Evolutionary conservation across 2,329 filamentous ascomycete genomes (phyloP).

Genomic region (Pleoardoris graminearum): DNA sequence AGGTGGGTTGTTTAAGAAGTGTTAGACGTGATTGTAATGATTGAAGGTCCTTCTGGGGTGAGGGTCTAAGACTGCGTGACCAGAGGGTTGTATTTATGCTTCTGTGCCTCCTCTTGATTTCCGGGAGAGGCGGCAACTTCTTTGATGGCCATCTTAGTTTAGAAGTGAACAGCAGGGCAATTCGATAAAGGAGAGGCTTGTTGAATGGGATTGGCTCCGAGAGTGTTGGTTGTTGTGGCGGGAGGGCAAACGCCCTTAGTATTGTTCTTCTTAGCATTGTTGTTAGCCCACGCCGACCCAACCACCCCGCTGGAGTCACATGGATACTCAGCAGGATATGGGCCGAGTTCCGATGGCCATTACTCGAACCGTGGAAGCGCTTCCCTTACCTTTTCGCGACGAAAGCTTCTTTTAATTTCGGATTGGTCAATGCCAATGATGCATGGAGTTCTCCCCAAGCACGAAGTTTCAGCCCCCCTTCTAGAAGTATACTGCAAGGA

Average conservation of each 20-base stretch:
- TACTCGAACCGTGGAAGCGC: neutral
- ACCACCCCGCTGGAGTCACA: neutral
- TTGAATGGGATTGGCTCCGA: neutral
- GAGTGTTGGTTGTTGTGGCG: conserved; percentile 2
- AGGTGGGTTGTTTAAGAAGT: conserved; percentile 13
- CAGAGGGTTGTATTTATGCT: conserved; percentile 18
- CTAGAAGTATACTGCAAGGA: no score
- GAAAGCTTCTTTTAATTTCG: neutral
- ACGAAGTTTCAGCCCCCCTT: no score
- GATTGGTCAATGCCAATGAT: no score
- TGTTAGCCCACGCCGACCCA: conserved; percentile 7
- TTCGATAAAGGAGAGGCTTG: neutral
- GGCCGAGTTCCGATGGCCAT: neutral
- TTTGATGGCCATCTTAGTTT: conserved; percentile 1
- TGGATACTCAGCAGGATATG: neutral
- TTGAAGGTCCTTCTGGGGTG: conserved; percentile 21
- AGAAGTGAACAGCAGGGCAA: neutral
- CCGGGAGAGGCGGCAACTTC: neutral
- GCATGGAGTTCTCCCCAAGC: no score
- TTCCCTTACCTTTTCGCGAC: neutral
- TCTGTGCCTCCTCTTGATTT: neutral
- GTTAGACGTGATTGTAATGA: conserved; percentile 22
- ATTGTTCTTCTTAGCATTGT: conserved; percentile 27
- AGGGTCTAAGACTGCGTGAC: neutral
- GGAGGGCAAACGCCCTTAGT: conserved; percentile 8